Evolutionary conservation across 768 basidiomycete species (phyloP).

Genomic region (Tulasnella calospora): DNA sequence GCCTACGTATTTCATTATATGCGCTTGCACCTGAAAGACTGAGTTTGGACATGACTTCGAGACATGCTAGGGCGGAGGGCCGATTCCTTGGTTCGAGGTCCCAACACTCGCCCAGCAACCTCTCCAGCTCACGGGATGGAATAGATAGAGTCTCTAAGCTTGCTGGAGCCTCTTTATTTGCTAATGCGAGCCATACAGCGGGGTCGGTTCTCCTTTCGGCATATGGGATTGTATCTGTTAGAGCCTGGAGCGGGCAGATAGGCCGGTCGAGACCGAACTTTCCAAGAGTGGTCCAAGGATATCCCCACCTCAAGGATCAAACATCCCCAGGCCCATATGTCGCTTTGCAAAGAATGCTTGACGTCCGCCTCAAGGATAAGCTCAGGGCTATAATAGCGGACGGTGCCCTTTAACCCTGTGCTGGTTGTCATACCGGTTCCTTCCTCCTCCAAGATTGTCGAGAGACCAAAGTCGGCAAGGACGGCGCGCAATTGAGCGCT

Average conservation of each 20-base stretch:
- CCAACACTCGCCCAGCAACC: neutral
- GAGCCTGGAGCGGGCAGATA: neutral
- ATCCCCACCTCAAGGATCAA: neutral
- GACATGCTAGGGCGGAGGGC: neutral
- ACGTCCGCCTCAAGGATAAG: neutral
- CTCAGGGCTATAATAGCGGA: constrained; percentile 4
- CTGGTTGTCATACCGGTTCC: constrained; percentile 10
- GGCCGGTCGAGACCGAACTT: neutral
- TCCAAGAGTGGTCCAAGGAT: neutral
- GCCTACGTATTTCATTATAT: neutral
- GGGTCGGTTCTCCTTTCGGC: neutral
- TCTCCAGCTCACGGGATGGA: neutral
- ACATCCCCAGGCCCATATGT: constrained; percentile 7
- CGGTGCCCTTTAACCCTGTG: neutral
- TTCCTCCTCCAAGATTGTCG: neutral
- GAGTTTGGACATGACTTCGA: neutral
- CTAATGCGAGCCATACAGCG: neutral
- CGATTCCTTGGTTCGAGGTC: neutral
- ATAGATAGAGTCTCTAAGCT: neutral
- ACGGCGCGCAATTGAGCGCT: neutral
- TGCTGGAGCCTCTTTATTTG: neutral
- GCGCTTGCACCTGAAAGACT: neutral
- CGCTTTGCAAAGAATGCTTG: neutral
- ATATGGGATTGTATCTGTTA: neutral
- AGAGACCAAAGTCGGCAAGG: constrained; percentile 16